Conservation (phyloP, 1,139 yeast species). For the Suhomyces anneliseae region DNA sequence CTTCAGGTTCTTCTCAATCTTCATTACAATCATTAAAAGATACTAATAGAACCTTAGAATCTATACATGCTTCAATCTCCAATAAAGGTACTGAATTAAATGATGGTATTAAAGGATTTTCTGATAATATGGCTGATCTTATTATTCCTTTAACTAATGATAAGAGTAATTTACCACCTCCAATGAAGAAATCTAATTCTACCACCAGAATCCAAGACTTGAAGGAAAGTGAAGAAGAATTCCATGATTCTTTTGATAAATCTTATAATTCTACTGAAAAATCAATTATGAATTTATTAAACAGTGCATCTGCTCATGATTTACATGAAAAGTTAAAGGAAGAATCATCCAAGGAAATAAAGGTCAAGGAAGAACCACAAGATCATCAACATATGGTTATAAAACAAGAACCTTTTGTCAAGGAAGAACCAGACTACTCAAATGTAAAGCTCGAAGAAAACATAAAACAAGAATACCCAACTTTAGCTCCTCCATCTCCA, state of each 20-base stretch:
- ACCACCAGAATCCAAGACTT: slow-evolving; percentile 5
- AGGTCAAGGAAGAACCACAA: slow-evolving; percentile 5
- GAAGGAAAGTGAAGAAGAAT: slow-evolving; percentile 19
- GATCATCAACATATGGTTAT: neutral
- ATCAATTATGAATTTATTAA: slow-evolving; percentile 42
- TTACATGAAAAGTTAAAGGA: slow-evolving; percentile 8
- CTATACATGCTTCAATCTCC: slow-evolving; percentile 23
- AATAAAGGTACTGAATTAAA: slow-evolving; percentile 37
- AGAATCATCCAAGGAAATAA: neutral
- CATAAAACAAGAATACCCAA: neutral
- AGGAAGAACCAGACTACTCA: neutral
- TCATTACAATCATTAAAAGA: slow-evolving; percentile 45
- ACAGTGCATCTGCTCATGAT: slow-evolving; percentile 17
- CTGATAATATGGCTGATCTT: slow-evolving; percentile 41
- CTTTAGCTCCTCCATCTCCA: neutral
- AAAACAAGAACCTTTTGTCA: slow-evolving; percentile 1
- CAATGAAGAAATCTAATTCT: slow-evolving; percentile 2
- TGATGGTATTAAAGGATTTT: slow-evolving; percentile 48
- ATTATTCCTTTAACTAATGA: slow-evolving; percentile 22
- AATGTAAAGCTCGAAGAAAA: neutral
- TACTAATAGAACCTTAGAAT: slow-evolving; percentile 34
- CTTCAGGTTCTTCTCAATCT: slow-evolving; percentile 47
- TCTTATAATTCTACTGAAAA: slow-evolving; percentile 43
- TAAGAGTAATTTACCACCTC: neutral
- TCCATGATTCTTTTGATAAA: slow-evolving; percentile 38